Base-by-base conservation (phyloP, 495 filamentous ascomycete genomes). In the Podospora pseudocomata region DNA sequence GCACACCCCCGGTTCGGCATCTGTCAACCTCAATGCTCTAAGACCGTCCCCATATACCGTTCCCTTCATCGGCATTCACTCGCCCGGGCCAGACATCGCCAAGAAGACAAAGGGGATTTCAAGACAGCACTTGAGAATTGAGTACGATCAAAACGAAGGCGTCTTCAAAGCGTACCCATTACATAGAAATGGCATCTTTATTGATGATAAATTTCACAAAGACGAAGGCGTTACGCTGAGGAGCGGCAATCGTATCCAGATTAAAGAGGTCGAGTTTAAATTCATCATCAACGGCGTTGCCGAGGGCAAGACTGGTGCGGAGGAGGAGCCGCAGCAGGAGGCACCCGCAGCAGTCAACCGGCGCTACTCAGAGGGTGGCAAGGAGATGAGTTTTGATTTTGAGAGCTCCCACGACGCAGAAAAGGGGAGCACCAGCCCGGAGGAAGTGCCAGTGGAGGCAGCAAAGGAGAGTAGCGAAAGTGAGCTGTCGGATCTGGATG, bases 121-220 rank as follows among this genome's bases (percentile, higher is more conserved):
- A 5, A 86, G 94, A 54, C 84, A 90, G 74, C 95, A 99, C 77
- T 86, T 93, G 49, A 90, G 88, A 73, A 93, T 99, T 64, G 78
- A 86, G 15, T 98, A 92, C 77, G 93, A 94, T 72, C 88, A 88
- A 68, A 84, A 88, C 23, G 86, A 85, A 68, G 85, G 88, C 65
- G 76, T 89, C 16, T 99, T 94, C 68, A 89, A 96, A 74, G 87
- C 95, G 72, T 83, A 90, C 54, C 88, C 96, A 3, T 80, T 94
- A 72, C 93, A 94, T 63, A 86, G 89, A 71, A 97, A 97, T 74
- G 93, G 93, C 34, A 89, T 91, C 39, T 96, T 94, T 68, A 87
- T 92, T 60, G 90, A 97, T 63, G 90, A 91, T 44, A 84, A 88
- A 63, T 90, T 87, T 77, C 83, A 89, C 72, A 81, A 83, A 18